phyloP scores from a whole-genome alignment of 306 rosid genomes.

The Malus sieversii region DNA sequence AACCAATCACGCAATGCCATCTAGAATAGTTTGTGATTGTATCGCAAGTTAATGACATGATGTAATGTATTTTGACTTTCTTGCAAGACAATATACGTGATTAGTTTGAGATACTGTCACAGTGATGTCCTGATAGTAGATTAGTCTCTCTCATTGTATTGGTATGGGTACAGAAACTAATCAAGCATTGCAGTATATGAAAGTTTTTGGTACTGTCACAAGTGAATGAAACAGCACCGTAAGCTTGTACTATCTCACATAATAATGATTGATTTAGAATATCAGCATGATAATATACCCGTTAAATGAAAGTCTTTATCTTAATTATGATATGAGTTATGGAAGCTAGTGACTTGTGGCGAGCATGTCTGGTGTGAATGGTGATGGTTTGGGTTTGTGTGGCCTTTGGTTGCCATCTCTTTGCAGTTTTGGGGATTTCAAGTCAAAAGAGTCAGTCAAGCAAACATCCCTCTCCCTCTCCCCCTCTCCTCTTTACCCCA shows the following conservation, averaged over 20 bases:
- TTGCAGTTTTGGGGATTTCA: conserved; percentile 29
- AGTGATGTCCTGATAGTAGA: fast-evolving
- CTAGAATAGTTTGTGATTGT: not conserved
- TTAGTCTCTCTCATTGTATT: not conserved
- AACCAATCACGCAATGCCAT: not conserved
- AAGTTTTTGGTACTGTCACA: too few relatives aligned
- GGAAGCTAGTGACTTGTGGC: not conserved
- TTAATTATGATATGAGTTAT: not conserved
- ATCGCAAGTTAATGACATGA: not conserved
- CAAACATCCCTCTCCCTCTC: conserved; percentile 27
- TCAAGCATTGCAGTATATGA: not conserved
- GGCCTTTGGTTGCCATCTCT: not conserved
- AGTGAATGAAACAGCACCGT: not conserved
- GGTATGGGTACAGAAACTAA: not conserved
- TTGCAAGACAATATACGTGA: too few relatives aligned
- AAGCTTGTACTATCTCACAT: not conserved
- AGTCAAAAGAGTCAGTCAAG: conserved; percentile 69
- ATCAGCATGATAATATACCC: not conserved
- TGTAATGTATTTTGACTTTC: too few relatives aligned
- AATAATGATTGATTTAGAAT: not conserved
- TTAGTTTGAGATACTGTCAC: too few relatives aligned
- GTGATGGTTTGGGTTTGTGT: conserved; percentile 22
- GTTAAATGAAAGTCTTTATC: not conserved
- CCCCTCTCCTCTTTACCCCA: conserved; percentile 35
- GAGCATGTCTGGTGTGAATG: conserved; percentile 30